phyloP scores from a whole-genome alignment of 768 basidiomycete genomes.

The Amanita rubescens region DNA sequence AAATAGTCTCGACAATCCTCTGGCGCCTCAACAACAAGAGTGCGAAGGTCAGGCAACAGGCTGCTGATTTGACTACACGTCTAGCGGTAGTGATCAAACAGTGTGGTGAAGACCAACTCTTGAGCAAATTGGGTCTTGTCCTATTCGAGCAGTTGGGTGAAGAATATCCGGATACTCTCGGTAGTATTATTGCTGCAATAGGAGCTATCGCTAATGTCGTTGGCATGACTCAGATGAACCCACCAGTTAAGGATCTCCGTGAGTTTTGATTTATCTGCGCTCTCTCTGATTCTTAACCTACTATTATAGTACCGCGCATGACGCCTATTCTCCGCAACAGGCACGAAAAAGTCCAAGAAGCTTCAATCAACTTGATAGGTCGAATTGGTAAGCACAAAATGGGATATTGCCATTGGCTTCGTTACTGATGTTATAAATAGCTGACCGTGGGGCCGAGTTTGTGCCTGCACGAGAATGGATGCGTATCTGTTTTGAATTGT shows the following conservation, averaged over 20 bases:
- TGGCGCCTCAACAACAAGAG: slow-evolving; percentile 99
- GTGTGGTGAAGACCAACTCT: slow-evolving; percentile 91
- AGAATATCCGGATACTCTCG: slow-evolving; percentile 98
- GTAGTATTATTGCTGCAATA: slow-evolving; percentile 98
- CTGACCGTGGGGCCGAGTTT: slow-evolving; percentile 98
- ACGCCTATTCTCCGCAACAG: slow-evolving; percentile 99
- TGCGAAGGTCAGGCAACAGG: slow-evolving; percentile 97
- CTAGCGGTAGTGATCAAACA: slow-evolving; percentile 98
- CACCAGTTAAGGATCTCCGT: slow-evolving; percentile 98
- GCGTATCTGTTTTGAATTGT: slow-evolving; percentile 98
- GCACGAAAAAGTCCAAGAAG: slow-evolving; percentile 99
- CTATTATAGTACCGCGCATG: slow-evolving; percentile 87
- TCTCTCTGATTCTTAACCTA: slow-evolving; percentile 2
- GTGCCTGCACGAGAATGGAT: slow-evolving; percentile 99
- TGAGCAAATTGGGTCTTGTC: slow-evolving; percentile 94
- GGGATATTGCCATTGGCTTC: slow-evolving; percentile 8
- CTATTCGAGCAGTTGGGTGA: slow-evolving; percentile 98
- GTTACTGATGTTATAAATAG: slow-evolving; percentile 22
- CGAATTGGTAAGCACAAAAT: slow-evolving; percentile 69
- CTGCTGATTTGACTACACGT: slow-evolving; percentile 95
- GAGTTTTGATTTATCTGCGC: slow-evolving; percentile 31
- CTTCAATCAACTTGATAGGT: slow-evolving; percentile 98
- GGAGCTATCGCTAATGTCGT: slow-evolving; percentile 99
- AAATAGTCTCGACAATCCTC: slow-evolving; percentile 97
- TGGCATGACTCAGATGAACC: slow-evolving; percentile 99